Evolutionary conservation across 2,329 filamentous ascomycete species (phyloP).

Genomic region (Colletotrichum melonis): DNA sequence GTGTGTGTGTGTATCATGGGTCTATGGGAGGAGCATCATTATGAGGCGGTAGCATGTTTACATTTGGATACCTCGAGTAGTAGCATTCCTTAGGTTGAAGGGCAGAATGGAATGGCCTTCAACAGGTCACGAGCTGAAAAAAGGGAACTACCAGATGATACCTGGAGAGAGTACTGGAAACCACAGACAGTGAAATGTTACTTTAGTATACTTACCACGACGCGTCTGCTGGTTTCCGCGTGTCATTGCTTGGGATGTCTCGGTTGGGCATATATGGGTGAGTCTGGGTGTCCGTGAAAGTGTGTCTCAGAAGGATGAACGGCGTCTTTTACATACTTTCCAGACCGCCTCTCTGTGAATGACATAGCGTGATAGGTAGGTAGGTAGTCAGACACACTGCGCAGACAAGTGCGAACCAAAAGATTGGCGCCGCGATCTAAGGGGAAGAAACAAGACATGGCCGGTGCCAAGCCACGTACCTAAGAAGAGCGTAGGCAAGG

Average conservation of each 20-base stretch:
- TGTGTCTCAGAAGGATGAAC: not conserved
- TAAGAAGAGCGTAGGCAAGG: not conserved
- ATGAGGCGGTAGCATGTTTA: constrained; percentile 12
- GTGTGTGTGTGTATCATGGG: not conserved
- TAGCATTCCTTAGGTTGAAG: not conserved
- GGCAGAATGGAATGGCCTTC: constrained; percentile 22
- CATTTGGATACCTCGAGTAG: constrained; percentile 4
- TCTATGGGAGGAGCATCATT: not conserved
- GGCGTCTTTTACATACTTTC: not conserved
- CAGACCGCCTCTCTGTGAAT: not conserved
- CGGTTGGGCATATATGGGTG: not conserved
- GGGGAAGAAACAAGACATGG: not conserved
- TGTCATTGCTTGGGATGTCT: not conserved
- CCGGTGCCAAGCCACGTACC: constrained; percentile 15
- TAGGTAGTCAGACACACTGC: not conserved
- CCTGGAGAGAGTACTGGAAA: not conserved
- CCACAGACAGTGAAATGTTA: not conserved
- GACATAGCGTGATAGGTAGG: not conserved
- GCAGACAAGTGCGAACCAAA: not conserved
- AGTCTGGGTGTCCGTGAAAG: too few species aligned
- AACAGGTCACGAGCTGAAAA: constrained; percentile 24
- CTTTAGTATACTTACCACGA: not conserved
- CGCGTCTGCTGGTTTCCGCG: not conserved
- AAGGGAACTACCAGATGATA: not conserved
- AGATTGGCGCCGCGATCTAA: not conserved